phyloP scores from a whole-genome alignment of 2,329 filamentous ascomycete genomes.

The Didymella lethalis region DNA sequence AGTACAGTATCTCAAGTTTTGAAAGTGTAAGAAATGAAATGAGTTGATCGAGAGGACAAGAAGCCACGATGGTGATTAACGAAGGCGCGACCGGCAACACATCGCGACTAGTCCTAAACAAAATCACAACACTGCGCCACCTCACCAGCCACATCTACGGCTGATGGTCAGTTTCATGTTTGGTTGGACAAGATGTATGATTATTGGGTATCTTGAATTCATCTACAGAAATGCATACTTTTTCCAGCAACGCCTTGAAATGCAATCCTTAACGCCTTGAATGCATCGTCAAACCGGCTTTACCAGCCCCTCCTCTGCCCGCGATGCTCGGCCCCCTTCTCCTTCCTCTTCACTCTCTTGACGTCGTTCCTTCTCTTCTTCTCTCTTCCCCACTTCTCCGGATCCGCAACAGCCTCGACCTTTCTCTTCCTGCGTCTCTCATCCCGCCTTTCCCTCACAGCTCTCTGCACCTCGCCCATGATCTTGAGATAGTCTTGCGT shows the following conservation, averaged over 20 bases:
- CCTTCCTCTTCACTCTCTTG: constrained; percentile 66
- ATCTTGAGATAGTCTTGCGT: constrained; percentile 79
- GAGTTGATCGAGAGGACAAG: neutral
- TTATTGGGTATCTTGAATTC: neutral
- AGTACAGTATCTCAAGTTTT: neutral
- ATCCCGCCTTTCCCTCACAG: constrained; percentile 75
- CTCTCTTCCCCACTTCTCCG: constrained; percentile 76
- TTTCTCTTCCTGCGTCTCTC: constrained; percentile 83
- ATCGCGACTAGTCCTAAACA: constrained; percentile 4
- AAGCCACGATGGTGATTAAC: constrained; percentile 23
- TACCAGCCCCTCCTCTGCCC: constrained; percentile 75
- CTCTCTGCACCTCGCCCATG: constrained; percentile 75
- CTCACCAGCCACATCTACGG: neutral
- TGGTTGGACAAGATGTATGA: neutral
- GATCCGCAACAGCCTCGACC: constrained; percentile 83
- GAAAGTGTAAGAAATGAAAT: neutral
- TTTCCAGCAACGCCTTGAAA: neutral
- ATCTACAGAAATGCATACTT: neutral
- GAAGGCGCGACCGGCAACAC: constrained; percentile 15
- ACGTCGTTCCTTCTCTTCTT: constrained; percentile 78
- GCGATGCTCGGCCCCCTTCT: constrained; percentile 76
- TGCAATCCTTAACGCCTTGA: neutral
- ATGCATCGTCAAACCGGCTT: constrained; percentile 2
- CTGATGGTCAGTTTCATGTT: neutral
- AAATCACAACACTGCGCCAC: constrained; percentile 12